Evolutionary conservation across 2,329 filamentous ascomycete genomes (phyloP), one percentile per base, ranked within the genome.

Genomic region (Sporothrix sp.): DNA sequence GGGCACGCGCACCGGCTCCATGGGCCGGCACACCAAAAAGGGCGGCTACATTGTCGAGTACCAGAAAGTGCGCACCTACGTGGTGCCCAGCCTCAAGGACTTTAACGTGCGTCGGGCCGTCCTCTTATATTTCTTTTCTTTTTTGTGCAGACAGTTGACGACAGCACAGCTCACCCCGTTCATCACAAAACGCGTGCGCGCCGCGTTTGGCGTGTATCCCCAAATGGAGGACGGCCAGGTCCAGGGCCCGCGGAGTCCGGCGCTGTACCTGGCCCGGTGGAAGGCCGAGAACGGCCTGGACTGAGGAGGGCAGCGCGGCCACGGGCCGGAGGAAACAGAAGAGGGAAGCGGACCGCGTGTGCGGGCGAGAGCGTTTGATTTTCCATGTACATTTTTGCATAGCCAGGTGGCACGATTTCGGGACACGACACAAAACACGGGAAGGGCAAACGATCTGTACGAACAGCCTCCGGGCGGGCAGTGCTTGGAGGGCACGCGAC

Each of bases 131-230:
- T 21, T 1, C 23, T 4, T 44, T 42, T 7, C 1, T 20, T 13
- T 10, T 58, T 42, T 14, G 2, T 10, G 25, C 60, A 58, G 54
- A 54, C 46, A 2, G 14, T 7, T 16, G 32, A n/a, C n/a, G n/a
- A n/a, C n/a, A n/a, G n/a, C n/a, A n/a, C n/a, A 93, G 87, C 76
- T 94, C 61, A 87, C 83, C 3, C 87, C 87, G 1, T 94, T 91
- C 60, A 84, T 93, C 47, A 79, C 81, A 52, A 71, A 71, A 45
- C 75, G 75, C 54, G 71, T 88, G 51, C 68, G 72, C 56, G 66
- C 69, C 35, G 63, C 69, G 20, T 69, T 67, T 47, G 81, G 58
- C 43, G 52, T 56, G 16, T 60, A 59, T 38, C 52, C 55, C 16
- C 69, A 71, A 53, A 82, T 80, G 63, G 70, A 76, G 57, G 72